Conservation (phyloP, 129 eudicot genomes). For the Arctium lappa region DNA sequence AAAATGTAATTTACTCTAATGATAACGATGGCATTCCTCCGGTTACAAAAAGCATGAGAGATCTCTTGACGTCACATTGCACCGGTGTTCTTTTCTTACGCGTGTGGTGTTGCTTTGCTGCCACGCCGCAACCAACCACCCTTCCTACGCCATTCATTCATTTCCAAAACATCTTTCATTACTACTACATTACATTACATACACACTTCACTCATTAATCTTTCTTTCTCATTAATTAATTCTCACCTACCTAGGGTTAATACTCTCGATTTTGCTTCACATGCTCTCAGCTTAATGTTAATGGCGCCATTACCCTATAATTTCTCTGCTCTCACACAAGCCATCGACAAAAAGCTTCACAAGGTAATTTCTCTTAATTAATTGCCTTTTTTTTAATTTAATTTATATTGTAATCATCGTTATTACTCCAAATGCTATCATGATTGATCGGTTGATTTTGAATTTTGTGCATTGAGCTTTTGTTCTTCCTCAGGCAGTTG, state of each 20-base stretch:
- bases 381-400: neutral
- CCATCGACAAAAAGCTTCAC: constrained; percentile 73
- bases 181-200: neutral
- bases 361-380: constrained; percentile 24
- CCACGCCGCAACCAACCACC: constrained; percentile 20
- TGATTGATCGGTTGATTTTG: neutral
- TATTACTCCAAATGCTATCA: neutral
- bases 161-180: neutral
- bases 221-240: neutral
- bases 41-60: no score
- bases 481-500: constrained; percentile 53
- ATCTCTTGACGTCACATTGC: neutral
- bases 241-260: neutral
- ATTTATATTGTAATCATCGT: neutral
- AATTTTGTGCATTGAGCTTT: constrained; percentile 1
- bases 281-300: neutral
- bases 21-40: no score
- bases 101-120: constrained; percentile 25
- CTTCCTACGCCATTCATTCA: neutral
- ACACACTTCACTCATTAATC: neutral
- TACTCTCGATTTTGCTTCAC: neutral
- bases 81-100: neutral
- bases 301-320: constrained; percentile 38
- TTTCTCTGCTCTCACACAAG: constrained; percentile 71
- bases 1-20: no score